Conservation (phyloP, 495 filamentous ascomycete genomes). For the Elasticomyces elasticus region DNA sequence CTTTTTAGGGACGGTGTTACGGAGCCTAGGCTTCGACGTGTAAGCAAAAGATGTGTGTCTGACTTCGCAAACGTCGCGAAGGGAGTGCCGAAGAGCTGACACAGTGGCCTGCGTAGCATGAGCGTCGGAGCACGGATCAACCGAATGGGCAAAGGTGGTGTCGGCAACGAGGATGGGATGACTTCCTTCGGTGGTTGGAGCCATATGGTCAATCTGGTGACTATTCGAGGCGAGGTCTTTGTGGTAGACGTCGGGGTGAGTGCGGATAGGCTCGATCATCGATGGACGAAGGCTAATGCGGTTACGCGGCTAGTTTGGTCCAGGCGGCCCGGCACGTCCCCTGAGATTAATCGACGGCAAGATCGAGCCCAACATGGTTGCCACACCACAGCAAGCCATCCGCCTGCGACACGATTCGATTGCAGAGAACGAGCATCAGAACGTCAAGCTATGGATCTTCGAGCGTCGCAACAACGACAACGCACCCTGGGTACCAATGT, state of each 20-base stretch:
- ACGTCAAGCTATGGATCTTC: slow-evolving; percentile 50
- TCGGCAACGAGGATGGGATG: slow-evolving; percentile 32
- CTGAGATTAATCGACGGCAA: slow-evolving; percentile 37
- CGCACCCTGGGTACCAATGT: slow-evolving; percentile 45
- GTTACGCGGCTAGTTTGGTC: slow-evolving; percentile 43
- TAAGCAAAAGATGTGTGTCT: not conserved
- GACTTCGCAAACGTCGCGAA: slow-evolving; percentile 23
- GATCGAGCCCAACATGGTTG: not conserved
- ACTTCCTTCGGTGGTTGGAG: slow-evolving; percentile 34
- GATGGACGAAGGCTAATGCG: no score
- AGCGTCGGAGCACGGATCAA: slow-evolving; percentile 8
- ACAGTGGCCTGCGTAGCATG: slow-evolving; percentile 19
- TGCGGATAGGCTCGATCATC: not conserved
- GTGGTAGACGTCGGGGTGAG: slow-evolving; percentile 52
- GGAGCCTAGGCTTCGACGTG: slow-evolving; percentile 51
- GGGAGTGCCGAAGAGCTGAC: not conserved
- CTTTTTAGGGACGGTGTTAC: slow-evolving; percentile 53
- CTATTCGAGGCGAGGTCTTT: slow-evolving; percentile 40
- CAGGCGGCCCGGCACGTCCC: slow-evolving; percentile 48
- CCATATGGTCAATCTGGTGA: slow-evolving; percentile 62
- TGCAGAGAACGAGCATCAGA: slow-evolving; percentile 35
- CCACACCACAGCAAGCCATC: not conserved
- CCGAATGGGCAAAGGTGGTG: not conserved
- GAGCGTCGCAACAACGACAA: slow-evolving; percentile 42
- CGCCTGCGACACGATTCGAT: slow-evolving; percentile 26